Conservation (phyloP, 2,329 filamentous ascomycete genomes). For the Exophiala oligosperma region DNA sequence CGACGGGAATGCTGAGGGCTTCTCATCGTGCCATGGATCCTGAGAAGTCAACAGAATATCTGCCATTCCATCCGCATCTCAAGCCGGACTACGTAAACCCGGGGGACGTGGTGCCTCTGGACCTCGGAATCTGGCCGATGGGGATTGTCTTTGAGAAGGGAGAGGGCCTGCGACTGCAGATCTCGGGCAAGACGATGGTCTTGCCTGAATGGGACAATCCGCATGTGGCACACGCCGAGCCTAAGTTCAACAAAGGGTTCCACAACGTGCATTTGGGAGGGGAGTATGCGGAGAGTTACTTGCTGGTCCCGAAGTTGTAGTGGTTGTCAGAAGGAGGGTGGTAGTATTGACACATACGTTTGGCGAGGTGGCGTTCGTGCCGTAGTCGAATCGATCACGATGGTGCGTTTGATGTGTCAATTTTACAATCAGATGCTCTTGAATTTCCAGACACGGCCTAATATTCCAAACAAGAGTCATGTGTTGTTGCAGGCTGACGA, state of each 20-base stretch:
- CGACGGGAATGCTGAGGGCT: conserved; percentile 46
- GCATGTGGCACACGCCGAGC: conserved; percentile 9
- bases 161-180: conserved; percentile 29
- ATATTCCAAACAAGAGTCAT: too few relatives aligned
- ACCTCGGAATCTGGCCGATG: conserved; percentile 52
- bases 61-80: conserved; percentile 42
- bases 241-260: conserved; percentile 9
- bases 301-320: too few relatives aligned
- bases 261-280: conserved; percentile 13
- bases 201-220: conserved; percentile 18
- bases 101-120: conserved; percentile 46
- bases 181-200: conserved; percentile 17
- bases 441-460: too few relatives aligned
- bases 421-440: too few relatives aligned
- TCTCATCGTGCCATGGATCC: conserved; percentile 44
- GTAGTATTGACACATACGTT: too few relatives aligned
- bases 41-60: conserved; percentile 34
- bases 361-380: too few relatives aligned
- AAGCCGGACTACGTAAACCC: conserved; percentile 40
- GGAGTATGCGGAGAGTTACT: conserved; percentile 1
- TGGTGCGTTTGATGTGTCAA: too few relatives aligned
- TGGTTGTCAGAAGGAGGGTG: too few relatives aligned
- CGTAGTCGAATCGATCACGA: too few relatives aligned
- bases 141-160: conserved; percentile 50
- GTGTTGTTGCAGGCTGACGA: too few relatives aligned